Evolutionary conservation across 768 basidiomycete genomes (phyloP).

Genomic region (Boletus subcaerulescens): DNA sequence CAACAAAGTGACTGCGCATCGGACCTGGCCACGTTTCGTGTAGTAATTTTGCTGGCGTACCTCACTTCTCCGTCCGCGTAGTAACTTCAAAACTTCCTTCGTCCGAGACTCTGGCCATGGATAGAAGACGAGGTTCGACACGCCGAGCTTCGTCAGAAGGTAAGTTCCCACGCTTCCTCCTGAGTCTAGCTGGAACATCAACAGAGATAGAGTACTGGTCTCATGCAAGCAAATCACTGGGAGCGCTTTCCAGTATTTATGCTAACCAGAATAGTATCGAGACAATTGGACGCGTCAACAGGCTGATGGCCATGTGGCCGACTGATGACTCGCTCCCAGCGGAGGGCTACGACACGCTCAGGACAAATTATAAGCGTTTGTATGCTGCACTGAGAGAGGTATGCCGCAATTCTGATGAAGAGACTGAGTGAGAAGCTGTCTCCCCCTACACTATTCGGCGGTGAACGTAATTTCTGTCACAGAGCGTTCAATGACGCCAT

Average conservation of each 20-base stretch:
- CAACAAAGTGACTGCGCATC: conserved; percentile 4
- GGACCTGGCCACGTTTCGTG: conserved; percentile 2
- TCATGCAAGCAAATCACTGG: conserved; percentile 60
- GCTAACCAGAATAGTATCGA: conserved; percentile 49
- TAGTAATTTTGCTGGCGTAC: conserved; percentile 1
- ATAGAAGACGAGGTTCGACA: conserved; percentile 59
- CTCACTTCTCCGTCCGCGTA: background rate
- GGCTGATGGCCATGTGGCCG: conserved; percentile 69
- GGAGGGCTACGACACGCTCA: conserved; percentile 65
- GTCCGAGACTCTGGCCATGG: conserved; percentile 41
- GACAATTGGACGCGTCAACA: conserved; percentile 69
- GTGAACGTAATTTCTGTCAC: conserved; percentile 10
- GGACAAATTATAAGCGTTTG: conserved; percentile 61
- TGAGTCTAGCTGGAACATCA: conserved; percentile 5
- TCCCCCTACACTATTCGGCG: background rate
- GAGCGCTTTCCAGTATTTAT: conserved; percentile 52
- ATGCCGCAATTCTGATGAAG: conserved; percentile 53
- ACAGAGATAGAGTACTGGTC: conserved; percentile 78
- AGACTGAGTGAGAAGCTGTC: conserved; percentile 51
- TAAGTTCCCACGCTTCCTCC: conserved; percentile 34
- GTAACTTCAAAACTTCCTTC: background rate
- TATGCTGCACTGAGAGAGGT: conserved; percentile 61
- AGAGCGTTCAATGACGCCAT: conserved; percentile 73
- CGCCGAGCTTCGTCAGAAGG: conserved; percentile 80
- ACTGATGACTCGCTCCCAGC: conserved; percentile 64